A percentile compares a stretch with the other conserved stretches of the same genome.
Conservation (phyloP, 208 protist species). For the Acanthamoeba lenticulata region DNA sequence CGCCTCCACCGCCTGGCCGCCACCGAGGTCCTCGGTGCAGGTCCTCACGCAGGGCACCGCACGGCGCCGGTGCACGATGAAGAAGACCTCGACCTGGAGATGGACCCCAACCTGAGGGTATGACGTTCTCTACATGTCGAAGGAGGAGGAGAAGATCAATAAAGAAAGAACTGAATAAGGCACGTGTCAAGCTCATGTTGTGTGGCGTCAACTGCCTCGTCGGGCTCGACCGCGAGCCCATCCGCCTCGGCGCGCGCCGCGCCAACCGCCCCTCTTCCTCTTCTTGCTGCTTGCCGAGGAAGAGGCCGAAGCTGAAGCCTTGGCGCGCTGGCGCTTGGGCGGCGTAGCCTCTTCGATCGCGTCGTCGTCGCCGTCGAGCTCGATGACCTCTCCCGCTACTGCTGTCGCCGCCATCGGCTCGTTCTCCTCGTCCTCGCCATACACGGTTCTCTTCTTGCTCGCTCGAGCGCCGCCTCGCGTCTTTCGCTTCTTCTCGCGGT, state of each 20-base stretch:
- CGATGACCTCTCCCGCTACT: no score
- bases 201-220: background rate
- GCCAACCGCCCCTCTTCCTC: background rate
- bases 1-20: background rate
- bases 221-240: background rate
- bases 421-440: background rate
- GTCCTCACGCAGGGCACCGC: background rate
- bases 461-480: background rate
- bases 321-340: background rate
- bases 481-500: background rate
- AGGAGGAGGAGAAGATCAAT: background rate
- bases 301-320: background rate
- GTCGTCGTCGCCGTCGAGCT: background rate
- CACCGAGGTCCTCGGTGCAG: background rate
- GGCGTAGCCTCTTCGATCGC: background rate
- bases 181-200: background rate
- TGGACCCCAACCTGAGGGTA: conserved; percentile 43
- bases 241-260: background rate
- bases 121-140: background rate
- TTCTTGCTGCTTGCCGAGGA: background rate
- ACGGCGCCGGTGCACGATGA: background rate
- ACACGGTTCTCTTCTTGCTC: background rate
- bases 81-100: conserved; percentile 40
- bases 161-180: background rate
- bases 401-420: background rate